Percentiles rank a stretch among this genome's conserved stretches.
phyloP scores from a whole-genome alignment of 768 basidiomycete genomes.

The Trametes gibbosa region DNA sequence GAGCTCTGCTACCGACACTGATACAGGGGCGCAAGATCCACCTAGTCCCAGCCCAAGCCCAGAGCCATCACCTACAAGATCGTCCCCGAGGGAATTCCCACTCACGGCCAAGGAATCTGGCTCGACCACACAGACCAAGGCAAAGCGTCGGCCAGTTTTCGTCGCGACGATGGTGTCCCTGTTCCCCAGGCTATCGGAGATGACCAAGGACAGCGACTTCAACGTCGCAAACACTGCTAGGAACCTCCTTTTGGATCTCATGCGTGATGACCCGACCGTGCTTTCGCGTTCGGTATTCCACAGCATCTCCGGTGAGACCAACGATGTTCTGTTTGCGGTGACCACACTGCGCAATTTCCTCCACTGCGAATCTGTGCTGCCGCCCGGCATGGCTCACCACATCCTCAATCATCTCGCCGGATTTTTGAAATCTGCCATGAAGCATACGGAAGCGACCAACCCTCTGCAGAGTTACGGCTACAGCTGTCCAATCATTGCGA shows the following conservation, averaged over 20 bases:
- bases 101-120: constrained; percentile 26
- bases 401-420: constrained; percentile 72
- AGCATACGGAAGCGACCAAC: constrained; percentile 41
- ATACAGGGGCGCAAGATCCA: constrained; percentile 26
- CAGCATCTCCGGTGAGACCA: constrained; percentile 49
- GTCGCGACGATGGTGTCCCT: constrained; percentile 56
- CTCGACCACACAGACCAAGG: constrained; percentile 40
- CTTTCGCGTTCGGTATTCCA: constrained; percentile 63
- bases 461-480: constrained; percentile 53
- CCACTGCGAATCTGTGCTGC: constrained; percentile 53
- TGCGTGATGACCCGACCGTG: constrained; percentile 74
- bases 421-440: constrained; percentile 54
- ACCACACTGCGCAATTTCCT: constrained; percentile 54
- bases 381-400: constrained; percentile 63
- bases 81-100: constrained; percentile 37
- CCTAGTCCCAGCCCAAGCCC: constrained; percentile 22
- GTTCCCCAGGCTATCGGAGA: constrained; percentile 50
- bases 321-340: constrained; percentile 46
- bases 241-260: constrained; percentile 55
- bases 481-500: constrained; percentile 55
- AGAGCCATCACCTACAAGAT: constrained; percentile 20
- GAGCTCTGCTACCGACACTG: constrained; percentile 31
- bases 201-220: constrained; percentile 54
- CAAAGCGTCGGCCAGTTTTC: constrained; percentile 66
- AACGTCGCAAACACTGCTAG: constrained; percentile 56